Percentiles rank a stretch among this genome's conserved stretches.
Conservation (phyloP, 257 asterid genomes). For the Osmanthus fragrans region DNA sequence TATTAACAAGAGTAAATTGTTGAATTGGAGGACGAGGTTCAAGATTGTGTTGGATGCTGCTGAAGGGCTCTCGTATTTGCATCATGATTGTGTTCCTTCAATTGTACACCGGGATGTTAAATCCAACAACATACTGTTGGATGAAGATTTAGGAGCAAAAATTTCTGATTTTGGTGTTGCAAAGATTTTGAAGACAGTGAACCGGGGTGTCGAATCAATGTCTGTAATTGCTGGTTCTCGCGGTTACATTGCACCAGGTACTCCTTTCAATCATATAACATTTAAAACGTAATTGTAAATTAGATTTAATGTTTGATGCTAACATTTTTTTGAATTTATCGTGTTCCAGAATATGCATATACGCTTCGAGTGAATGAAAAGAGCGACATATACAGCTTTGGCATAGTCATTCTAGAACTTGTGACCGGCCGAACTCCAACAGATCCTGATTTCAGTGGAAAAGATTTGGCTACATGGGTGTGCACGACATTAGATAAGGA, state of each 20-base stretch:
- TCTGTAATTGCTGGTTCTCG: constrained; percentile 79
- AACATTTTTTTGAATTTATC: constrained; percentile 11
- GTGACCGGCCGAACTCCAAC: constrained; percentile 59
- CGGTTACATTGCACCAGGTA: constrained; percentile 97
- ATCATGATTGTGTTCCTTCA: constrained; percentile 82
- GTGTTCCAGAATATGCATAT: constrained; percentile 66
- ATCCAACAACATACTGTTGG: constrained; percentile 70
- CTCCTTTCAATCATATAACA: neutral
- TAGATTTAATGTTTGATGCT: neutral
- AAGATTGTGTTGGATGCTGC: constrained; percentile 79
- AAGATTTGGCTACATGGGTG: constrained; percentile 62
- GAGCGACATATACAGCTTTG: constrained; percentile 80
- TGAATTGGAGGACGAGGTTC: constrained; percentile 72
- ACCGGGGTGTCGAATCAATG: constrained; percentile 55
- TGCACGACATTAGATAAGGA: constrained; percentile 34
- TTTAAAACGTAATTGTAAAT: neutral
- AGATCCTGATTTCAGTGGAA: constrained; percentile 48
- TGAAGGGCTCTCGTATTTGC: constrained; percentile 83
- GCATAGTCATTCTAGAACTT: constrained; percentile 69
- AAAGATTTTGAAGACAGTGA: constrained; percentile 38
- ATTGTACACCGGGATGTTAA: constrained; percentile 90
- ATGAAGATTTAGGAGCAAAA: constrained; percentile 62
- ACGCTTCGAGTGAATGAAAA: constrained; percentile 76
- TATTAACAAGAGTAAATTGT: constrained; percentile 34
- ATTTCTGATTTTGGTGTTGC: constrained; percentile 94